Conservation (phyloP, 2,329 filamentous ascomycete species). For the Hypoxylon sp. region DNA sequence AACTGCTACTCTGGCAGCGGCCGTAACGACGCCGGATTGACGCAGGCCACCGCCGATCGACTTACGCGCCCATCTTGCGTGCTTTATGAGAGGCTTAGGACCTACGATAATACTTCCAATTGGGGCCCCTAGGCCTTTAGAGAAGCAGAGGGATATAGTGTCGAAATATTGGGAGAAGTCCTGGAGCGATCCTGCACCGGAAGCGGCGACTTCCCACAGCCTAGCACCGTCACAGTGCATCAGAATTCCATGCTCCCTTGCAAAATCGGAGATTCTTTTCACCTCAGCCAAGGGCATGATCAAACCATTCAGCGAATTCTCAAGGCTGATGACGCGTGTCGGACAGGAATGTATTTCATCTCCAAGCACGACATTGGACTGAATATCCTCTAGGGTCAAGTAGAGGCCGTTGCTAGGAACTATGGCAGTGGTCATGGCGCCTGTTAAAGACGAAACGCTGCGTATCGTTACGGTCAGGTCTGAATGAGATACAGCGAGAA, state of each 20-base stretch:
- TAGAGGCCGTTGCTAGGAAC: slow-evolving; percentile 55
- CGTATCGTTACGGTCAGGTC: slow-evolving; percentile 25
- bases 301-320: slow-evolving; percentile 57
- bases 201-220: slow-evolving; percentile 64
- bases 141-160: slow-evolving; percentile 63
- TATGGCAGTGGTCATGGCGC: slow-evolving; percentile 69
- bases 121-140: slow-evolving; percentile 66
- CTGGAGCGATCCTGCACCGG: slow-evolving; percentile 57
- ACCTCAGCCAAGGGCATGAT: slow-evolving; percentile 55
- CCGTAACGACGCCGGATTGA: slow-evolving; percentile 81
- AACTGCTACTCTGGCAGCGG: slow-evolving; percentile 80
- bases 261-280: slow-evolving; percentile 53
- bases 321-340: slow-evolving; percentile 58
- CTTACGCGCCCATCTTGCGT: slow-evolving; percentile 83
- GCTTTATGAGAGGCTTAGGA: slow-evolving; percentile 68
- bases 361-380: slow-evolving; percentile 52
- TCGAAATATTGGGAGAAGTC: slow-evolving; percentile 63
- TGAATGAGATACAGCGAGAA: neutral
- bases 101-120: slow-evolving; percentile 64
- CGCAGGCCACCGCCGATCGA: slow-evolving; percentile 83
- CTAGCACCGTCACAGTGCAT: slow-evolving; percentile 67
- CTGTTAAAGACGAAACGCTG: slow-evolving; percentile 70
- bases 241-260: slow-evolving; percentile 55
- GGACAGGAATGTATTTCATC: slow-evolving; percentile 61
- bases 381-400: slow-evolving; percentile 60